Evolutionary conservation across 2,329 filamentous ascomycete species (phyloP).

Genomic region (Beauveria australis): DNA sequence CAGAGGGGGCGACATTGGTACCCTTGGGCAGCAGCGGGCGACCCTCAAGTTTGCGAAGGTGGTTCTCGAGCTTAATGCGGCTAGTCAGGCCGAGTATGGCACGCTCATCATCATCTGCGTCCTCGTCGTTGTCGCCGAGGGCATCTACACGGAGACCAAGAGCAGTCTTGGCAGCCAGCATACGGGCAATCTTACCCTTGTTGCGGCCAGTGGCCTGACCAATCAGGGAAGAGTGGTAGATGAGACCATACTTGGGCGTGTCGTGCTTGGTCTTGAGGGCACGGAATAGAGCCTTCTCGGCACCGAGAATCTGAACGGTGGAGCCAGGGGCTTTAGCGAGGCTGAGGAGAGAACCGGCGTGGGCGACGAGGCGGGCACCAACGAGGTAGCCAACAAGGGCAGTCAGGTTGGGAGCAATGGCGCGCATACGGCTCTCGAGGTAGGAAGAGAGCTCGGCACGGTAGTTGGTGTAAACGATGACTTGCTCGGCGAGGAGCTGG

Average conservation of each 20-base stretch:
- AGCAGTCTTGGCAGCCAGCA: conserved; percentile 87
- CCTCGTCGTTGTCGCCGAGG: conserved; percentile 47
- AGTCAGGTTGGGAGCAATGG: conserved; percentile 92
- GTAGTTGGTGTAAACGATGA: conserved; percentile 86
- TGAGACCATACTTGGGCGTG: conserved; percentile 95
- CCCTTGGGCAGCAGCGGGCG: conserved; percentile 77
- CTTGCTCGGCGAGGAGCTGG: conserved; percentile 82
- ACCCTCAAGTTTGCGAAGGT: conserved; percentile 73
- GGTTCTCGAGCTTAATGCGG: conserved; percentile 66
- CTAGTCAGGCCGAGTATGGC: conserved; percentile 67
- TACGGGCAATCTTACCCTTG: conserved; percentile 98
- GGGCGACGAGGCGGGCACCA: conserved; percentile 87
- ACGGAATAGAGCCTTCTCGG: conserved; percentile 97
- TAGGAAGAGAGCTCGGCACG: conserved; percentile 82
- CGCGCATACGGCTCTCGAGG: conserved; percentile 87
- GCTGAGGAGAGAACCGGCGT: conserved; percentile 89
- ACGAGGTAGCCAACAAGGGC: conserved; percentile 89
- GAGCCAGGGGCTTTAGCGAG: conserved; percentile 91
- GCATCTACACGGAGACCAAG: conserved; percentile 91
- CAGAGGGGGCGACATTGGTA: conserved; percentile 66
- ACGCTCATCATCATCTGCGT: conserved; percentile 82
- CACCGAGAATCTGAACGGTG: conserved; percentile 95
- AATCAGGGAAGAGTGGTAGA: conserved; percentile 87
- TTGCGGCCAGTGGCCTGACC: conserved; percentile 96
- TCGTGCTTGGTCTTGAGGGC: conserved; percentile 99